Percentiles rank a stretch among this genome's conserved stretches.
Conservation (phyloP, 768 basidiomycete genomes). For the Leccinum imitatum region DNA sequence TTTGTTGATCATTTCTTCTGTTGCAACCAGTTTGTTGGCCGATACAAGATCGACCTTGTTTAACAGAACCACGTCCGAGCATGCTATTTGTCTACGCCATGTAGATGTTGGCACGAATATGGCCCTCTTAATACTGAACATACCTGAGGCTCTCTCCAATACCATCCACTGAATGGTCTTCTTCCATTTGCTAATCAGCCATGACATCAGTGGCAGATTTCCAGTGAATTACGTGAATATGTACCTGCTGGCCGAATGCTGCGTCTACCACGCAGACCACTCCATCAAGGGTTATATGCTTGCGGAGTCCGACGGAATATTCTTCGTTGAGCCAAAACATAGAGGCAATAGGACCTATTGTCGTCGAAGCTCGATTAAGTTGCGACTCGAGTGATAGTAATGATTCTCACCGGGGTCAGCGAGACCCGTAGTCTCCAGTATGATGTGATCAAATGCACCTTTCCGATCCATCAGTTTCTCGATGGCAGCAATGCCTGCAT, state of each 20-base stretch:
- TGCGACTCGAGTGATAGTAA: not conserved
- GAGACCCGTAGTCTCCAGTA: slow-evolving; percentile 93
- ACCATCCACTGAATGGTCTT: slow-evolving; percentile 63
- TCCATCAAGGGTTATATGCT: slow-evolving; percentile 77
- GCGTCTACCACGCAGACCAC: slow-evolving; percentile 93
- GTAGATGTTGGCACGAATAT: not conserved
- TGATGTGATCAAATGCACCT: slow-evolving; percentile 91
- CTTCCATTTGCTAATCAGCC: slow-evolving; percentile 74
- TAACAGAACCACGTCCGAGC: slow-evolving; percentile 85
- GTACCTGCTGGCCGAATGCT: slow-evolving; percentile 67
- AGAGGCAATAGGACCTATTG: slow-evolving; percentile 75
- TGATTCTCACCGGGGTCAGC: slow-evolving; percentile 80
- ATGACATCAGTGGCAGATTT: slow-evolving; percentile 5
- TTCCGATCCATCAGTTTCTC: slow-evolving; percentile 86
- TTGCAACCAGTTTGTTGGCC: slow-evolving; percentile 40
- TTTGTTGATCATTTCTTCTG: slow-evolving; percentile 61
- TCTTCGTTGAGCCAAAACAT: slow-evolving; percentile 90
- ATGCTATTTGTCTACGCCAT: slow-evolving; percentile 81
- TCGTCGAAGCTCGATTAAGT: slow-evolving; percentile 3
- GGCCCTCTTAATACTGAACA: not conserved
- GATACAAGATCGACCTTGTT: slow-evolving; percentile 87
- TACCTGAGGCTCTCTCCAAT: slow-evolving; percentile 83
- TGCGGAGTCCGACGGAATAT: slow-evolving; percentile 63
- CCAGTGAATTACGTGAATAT: slow-evolving; percentile 33
- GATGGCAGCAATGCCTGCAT: slow-evolving; percentile 89